A percentile compares a stretch with the other conserved stretches of the same genome.
phyloP scores from a whole-genome alignment of 495 filamentous ascomycete genomes.

The Cudoniella acicularis region DNA sequence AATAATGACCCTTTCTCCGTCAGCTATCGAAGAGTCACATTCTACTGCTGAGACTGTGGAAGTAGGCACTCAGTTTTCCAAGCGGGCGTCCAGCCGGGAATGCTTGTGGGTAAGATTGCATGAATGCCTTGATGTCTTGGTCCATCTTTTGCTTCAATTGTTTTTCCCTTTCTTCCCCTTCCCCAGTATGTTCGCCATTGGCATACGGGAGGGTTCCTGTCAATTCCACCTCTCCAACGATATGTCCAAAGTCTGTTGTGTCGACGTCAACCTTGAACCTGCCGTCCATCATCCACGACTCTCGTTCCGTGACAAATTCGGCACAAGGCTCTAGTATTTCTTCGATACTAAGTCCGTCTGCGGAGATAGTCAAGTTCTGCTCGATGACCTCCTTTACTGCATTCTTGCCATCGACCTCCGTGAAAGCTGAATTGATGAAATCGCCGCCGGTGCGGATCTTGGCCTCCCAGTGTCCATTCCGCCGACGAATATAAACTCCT shows the following conservation, averaged over 20 bases:
- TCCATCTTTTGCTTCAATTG: slow-evolving; percentile 30
- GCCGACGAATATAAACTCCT: slow-evolving; percentile 31
- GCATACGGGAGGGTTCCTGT: slow-evolving; percentile 15
- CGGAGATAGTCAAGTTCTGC: slow-evolving; percentile 4
- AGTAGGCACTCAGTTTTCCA: slow-evolving; percentile 36
- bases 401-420: slow-evolving; percentile 23
- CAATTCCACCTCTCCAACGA: slow-evolving; percentile 38
- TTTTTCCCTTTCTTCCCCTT: slow-evolving; percentile 21
- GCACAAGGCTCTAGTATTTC: slow-evolving; percentile 25
- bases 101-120: slow-evolving; percentile 36
- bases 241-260: slow-evolving; percentile 34
- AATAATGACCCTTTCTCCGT: slow-evolving; percentile 1
- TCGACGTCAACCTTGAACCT: slow-evolving; percentile 34
- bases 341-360: slow-evolving; percentile 7
- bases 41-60: not conserved
- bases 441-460: slow-evolving; percentile 27
- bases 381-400: slow-evolving; percentile 8
- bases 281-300: slow-evolving; percentile 30
- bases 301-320: slow-evolving; percentile 29
- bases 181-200: not conserved
- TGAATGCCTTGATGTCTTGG: slow-evolving; percentile 31
- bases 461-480: slow-evolving; percentile 29
- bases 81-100: slow-evolving; percentile 29
- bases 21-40: slow-evolving; percentile 1
- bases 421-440: slow-evolving; percentile 28